A percentile compares a stretch with the other conserved stretches of the same genome.
phyloP scores from a whole-genome alignment of 805 yeast species.

The Dipodascopsis tothii region DNA sequence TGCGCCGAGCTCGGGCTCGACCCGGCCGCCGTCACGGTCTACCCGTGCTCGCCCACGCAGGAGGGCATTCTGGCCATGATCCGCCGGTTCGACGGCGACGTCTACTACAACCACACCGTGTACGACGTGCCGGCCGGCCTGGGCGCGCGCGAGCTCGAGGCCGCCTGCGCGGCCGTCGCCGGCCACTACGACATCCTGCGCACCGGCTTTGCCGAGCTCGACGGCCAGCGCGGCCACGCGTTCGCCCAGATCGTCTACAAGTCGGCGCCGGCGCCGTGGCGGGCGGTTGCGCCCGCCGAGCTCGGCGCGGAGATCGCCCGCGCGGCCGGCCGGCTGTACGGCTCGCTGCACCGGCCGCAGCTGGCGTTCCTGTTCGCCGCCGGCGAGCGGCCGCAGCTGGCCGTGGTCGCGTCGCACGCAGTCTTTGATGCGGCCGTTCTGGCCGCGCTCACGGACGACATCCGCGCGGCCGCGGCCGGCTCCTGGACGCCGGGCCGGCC shows the following conservation, averaged over 20 bases:
- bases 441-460: constrained; percentile 3
- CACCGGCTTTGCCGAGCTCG: constrained; percentile 17
- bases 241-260: constrained; percentile 19
- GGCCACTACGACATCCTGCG: constrained; percentile 17
- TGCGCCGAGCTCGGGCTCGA: neutral
- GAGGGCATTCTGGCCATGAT: constrained; percentile 18
- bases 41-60: constrained; percentile 22
- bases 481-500: too few relatives aligned
- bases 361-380: too few relatives aligned
- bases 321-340: too few relatives aligned
- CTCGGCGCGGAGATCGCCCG: too few relatives aligned
- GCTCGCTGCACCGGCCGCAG: too few relatives aligned
- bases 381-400: too few relatives aligned
- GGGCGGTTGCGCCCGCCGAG: too few relatives aligned
- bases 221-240: constrained; percentile 3
- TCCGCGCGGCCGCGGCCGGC: too few relatives aligned
- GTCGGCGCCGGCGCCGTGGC: neutral
- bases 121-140: constrained; percentile 12
- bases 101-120: constrained; percentile 15
- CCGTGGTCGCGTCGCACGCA: constrained; percentile 20
- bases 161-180: constrained; percentile 10
- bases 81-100: constrained; percentile 8
- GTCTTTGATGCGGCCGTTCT: constrained; percentile 20
- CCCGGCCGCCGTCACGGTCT: constrained; percentile 3
- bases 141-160: neutral